Base-by-base conservation (phyloP, 1,139 yeast genomes). In the Sugiyamaella novakii region DNA sequence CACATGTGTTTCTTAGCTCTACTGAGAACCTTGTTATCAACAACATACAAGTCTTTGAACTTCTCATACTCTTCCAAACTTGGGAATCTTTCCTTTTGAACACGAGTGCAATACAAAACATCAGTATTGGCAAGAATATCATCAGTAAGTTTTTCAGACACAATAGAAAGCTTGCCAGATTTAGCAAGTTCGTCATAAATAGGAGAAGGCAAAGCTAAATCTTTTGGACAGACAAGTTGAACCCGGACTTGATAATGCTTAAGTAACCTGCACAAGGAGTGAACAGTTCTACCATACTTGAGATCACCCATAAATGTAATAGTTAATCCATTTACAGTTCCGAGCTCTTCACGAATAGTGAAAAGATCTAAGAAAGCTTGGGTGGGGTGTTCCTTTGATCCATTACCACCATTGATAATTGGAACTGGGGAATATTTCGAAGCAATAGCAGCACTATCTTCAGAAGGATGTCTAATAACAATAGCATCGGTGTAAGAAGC, bases 221-320 rank as follows among this genome's bases (percentile, higher is more conserved):
- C 98, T 62, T 78, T 78, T 59, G 99, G 98, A 51, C 96, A 76
- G 54, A 94, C 95, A 66, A 94, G 79, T 73, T 92, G 95, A 63
- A 94, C 78, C 72, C 92, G 83, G 57, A 92, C 98, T 66, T 88
- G 92, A 75, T 92, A 94, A 70, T 86, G 94, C 67, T 84, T 84
- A 68, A 94, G 80, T 69, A 94, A 77, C 69, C 88, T 86, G 69
- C 94, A 87, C 69, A 94, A 80, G 12, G 98, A 92, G 74, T 94
- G 99, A 46, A 94, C 98, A 58, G 99, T 96, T 76, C 99, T 85
- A 53, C 99, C 98, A 66, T 88, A 87, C 71, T 88, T 88, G 79
- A 94, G 80, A 69, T 94, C 99, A 66, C 99, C 99, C 96, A 94
- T 91, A 71, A 94, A 94, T 6, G 99, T 94, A 58, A 94, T 94